These are phyloP conservation scores for Gnetum montanum DNA, from an alignment of 75 land plant genomes.

Conservation along the genomic window DNA sequence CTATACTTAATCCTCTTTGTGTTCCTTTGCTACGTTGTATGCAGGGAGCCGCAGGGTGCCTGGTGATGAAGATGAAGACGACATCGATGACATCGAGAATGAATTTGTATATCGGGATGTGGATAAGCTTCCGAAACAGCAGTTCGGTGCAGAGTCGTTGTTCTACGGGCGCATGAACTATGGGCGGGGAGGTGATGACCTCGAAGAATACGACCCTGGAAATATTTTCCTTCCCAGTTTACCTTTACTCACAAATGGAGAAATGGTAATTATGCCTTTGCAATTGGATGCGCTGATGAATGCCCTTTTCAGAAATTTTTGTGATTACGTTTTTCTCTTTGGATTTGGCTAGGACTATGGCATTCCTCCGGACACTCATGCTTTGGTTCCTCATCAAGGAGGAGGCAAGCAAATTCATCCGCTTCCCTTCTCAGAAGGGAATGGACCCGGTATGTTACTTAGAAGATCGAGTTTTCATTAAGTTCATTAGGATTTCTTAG, in stretches of 20 bases:
- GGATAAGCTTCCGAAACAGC: constrained; percentile 39
- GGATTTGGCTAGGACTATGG: constrained; percentile 3
- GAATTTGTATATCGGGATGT: constrained; percentile 4
- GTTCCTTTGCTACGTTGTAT: background rate
- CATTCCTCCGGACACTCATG: constrained; percentile 19
- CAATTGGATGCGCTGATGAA: background rate
- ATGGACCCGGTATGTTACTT: constrained; percentile 21
- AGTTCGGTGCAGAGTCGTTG: constrained; percentile 43
- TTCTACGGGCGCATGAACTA: constrained; percentile 36
- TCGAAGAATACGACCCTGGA: constrained; percentile 51
- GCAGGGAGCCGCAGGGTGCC: constrained; percentile 16
- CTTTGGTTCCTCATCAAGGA: constrained; percentile 26
- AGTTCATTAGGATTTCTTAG: background rate
- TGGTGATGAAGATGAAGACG: constrained; percentile 25
- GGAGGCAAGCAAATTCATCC: constrained; percentile 36
- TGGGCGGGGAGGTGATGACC: constrained; percentile 23
- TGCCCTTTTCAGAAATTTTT: background rate
- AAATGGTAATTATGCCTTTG: constrained; percentile 17
- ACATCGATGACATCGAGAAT: constrained; percentile 16
- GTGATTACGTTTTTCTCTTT: background rate
- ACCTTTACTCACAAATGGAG: constrained; percentile 64
- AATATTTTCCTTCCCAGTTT: constrained; percentile 37
- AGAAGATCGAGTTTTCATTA: background rate
- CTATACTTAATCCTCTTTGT: too few species aligned
- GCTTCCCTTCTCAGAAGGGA: constrained; percentile 17